These are phyloP conservation scores for Alternaria ethzedia DNA, from an alignment of 2,329 filamentous ascomycete species.

Conservation along the genomic window DNA sequence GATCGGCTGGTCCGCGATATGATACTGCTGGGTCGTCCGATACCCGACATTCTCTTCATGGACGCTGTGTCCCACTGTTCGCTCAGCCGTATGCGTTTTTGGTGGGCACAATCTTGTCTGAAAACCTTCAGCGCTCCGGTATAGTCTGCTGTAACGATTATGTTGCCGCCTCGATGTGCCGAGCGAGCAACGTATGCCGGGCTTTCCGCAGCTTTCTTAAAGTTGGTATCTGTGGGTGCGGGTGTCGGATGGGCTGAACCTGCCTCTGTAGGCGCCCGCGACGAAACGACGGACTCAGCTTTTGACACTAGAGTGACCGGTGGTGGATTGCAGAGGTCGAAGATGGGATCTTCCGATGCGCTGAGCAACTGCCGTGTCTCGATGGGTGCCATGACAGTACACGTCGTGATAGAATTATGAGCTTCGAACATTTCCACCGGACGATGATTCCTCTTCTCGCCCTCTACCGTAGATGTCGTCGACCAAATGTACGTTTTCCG, in stretches of 20 bases:
- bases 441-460: conserved; percentile 76
- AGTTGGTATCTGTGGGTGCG: conserved; percentile 43
- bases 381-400: conserved; percentile 83
- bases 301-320: conserved; percentile 81
- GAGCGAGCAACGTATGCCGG: conserved; percentile 79
- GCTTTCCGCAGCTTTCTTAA: conserved; percentile 64
- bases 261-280: conserved; percentile 55
- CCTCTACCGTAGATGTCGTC: conserved; percentile 63
- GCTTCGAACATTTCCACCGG: conserved; percentile 91
- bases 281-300: conserved; percentile 65
- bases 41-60: conserved; percentile 67
- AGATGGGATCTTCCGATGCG: conserved; percentile 88
- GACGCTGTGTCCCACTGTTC: conserved; percentile 79
- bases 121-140: conserved; percentile 92
- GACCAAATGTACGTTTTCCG: conserved; percentile 91
- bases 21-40: conserved; percentile 61
- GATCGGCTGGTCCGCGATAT: conserved; percentile 59
- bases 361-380: conserved; percentile 79
- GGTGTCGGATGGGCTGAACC: conserved; percentile 43
- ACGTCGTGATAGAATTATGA: conserved; percentile 85
- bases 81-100: conserved; percentile 69
- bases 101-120: conserved; percentile 87
- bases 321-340: conserved; percentile 93
- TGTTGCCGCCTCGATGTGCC: conserved; percentile 80
- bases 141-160: conserved; percentile 90